Percentiles rank a stretch among this genome's conserved stretches.
Conservation (phyloP, 768 basidiomycete species). For the Phlebiopsis gigantea region DNA sequence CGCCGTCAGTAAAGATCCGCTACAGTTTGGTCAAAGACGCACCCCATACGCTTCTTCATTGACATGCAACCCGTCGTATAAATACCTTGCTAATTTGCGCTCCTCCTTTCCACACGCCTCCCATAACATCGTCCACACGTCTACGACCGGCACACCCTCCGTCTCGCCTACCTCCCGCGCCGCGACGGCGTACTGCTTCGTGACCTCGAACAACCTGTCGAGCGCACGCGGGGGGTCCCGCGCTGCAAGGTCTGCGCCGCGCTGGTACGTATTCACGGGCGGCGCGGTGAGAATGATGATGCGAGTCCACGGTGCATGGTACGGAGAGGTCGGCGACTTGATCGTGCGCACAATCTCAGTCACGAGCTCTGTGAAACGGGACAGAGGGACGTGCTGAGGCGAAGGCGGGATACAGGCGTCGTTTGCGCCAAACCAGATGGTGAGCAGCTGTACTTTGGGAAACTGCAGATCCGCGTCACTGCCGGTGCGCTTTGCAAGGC, state of each 20-base stretch:
- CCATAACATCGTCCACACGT: constrained; percentile 73
- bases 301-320: constrained; percentile 66
- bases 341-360: constrained; percentile 56
- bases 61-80: constrained; percentile 79
- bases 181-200: constrained; percentile 65
- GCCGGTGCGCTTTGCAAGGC: constrained; percentile 42
- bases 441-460: constrained; percentile 28
- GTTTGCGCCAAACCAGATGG: constrained; percentile 36
- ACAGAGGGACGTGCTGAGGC: constrained; percentile 72
- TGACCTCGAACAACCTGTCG: constrained; percentile 59
- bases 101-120: constrained; percentile 64
- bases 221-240: constrained; percentile 45
- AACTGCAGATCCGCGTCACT: constrained; percentile 36
- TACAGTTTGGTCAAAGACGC: constrained; percentile 20
- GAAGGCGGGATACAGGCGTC: constrained; percentile 67
- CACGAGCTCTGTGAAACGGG: constrained; percentile 61
- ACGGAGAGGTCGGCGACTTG: constrained; percentile 52
- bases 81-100: constrained; percentile 41
- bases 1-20: background rate
- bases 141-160: constrained; percentile 56
- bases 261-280: constrained; percentile 65
- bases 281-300: constrained; percentile 84
- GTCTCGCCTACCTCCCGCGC: constrained; percentile 55
- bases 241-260: constrained; percentile 43
- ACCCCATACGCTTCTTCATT: constrained; percentile 72